Evolutionary conservation across 768 basidiomycete genomes (phyloP), one percentile per base, ranked within the genome.

Genomic region (Tylopilus sp.): DNA sequence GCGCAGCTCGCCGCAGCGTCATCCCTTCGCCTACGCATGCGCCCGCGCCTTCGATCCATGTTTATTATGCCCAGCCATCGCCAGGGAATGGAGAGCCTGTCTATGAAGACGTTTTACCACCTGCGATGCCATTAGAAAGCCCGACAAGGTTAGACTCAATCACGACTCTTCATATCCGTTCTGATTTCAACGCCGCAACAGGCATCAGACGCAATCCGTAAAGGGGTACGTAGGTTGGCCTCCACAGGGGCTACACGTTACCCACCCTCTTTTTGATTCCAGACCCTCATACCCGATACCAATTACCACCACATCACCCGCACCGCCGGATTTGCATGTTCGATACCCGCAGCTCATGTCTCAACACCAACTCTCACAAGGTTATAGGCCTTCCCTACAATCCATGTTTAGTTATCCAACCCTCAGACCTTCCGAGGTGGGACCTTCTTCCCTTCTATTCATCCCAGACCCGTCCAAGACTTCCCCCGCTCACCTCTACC

Each of bases 261-360:
- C 40, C 30, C 43, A 61, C 46, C 36, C 37, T 50, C 47, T 43
- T 50, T 67, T 59, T 52, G 52, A 47, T 57, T 64, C 53, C 17
- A 71, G 74, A 3, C 60, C 56, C 31, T 55, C 67, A 52, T 79
- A 81, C 60, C 80, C 80, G 17, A 71, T 78, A 26, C 85, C 86
- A 31, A 73, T 86, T 43, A 89, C 87, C 1, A 89, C 87, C 11
- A 85, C 88, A 28, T 82, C 85, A 5, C 76, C 82, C n/a, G 79
- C 84, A 16, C 74, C 76, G 6, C 74, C 77, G 31, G 70, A 76
- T 17, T 71, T 73, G 16, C 63, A 72, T 19, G 70, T 85, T 49
- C 76, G 76, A 30, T 88, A 87, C 60, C 87, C 88, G 1, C 74
- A 80, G 16, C 78, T 91, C 30, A 92, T 92, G 89, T 83, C 85